phyloP scores from a whole-genome alignment of 2,329 filamentous ascomycete species.

The Sarocladium oryzae region DNA sequence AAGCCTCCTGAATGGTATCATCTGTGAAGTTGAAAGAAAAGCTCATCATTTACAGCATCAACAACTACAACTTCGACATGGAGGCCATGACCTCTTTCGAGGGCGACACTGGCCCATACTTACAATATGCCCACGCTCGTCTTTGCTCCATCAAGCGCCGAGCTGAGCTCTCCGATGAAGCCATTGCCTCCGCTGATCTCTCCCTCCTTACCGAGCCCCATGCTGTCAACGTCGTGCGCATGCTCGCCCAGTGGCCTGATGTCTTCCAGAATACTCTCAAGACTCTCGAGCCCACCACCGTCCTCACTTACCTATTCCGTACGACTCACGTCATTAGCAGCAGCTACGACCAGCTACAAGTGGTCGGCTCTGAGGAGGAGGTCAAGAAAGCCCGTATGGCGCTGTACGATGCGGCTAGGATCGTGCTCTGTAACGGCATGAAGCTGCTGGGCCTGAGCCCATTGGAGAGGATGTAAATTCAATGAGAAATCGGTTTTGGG shows the following conservation, averaged over 20 bases:
- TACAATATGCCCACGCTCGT: conserved; percentile 76
- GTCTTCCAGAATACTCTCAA: conserved; percentile 77
- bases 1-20: too few species aligned
- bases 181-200: conserved; percentile 58
- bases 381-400: conserved; percentile 63
- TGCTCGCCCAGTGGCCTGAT: conserved; percentile 80
- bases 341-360: conserved; percentile 75
- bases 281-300: conserved; percentile 66
- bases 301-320: conserved; percentile 65
- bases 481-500: not conserved
- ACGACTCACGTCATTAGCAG: conserved; percentile 76
- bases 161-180: conserved; percentile 45
- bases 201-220: conserved; percentile 64
- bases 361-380: conserved; percentile 71
- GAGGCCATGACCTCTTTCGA: conserved; percentile 78
- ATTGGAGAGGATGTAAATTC: conserved; percentile 49
- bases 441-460: conserved; percentile 69
- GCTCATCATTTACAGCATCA: conserved; percentile 37
- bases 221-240: conserved; percentile 65
- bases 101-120: conserved; percentile 77
- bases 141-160: conserved; percentile 58
- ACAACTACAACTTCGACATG: conserved; percentile 70
- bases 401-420: conserved; percentile 68
- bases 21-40: too few species aligned
- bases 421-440: conserved; percentile 80